phyloP scores from a whole-genome alignment of 305 asterid genomes.

The Fraxinus albicans region DNA sequence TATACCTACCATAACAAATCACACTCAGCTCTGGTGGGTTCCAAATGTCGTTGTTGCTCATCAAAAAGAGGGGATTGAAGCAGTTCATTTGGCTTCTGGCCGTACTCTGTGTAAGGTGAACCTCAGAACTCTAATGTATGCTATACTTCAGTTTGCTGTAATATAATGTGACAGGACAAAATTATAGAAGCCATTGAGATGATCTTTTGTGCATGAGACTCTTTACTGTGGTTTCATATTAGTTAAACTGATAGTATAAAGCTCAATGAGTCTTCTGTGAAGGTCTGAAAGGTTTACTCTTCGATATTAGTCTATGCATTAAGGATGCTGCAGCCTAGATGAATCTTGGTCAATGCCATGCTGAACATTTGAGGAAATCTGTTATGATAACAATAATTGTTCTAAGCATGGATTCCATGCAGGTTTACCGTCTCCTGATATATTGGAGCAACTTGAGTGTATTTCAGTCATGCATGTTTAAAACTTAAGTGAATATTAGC shows the following conservation, averaged over 20 bases:
- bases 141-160: conserved; percentile 7
- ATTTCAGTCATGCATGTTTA: not conserved
- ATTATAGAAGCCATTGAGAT: not conserved
- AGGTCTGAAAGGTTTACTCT: not conserved
- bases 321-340: conserved; percentile 5
- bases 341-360: not conserved
- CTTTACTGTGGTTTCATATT: not conserved
- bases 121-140: conserved; percentile 15
- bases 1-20: conserved; percentile 88
- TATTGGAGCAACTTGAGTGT: conserved; percentile 9
- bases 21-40: conserved; percentile 97
- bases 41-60: conserved; percentile 95
- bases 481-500: not conserved
- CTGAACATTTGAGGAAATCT: conserved; percentile 1
- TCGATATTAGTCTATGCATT: not conserved
- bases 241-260: not conserved
- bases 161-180: conserved; percentile 1
- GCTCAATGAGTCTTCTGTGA: conserved; percentile 4
- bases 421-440: not conserved
- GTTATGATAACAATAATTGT: not conserved
- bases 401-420: not conserved
- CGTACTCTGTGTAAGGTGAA: conserved; percentile 92
- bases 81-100: conserved; percentile 91
- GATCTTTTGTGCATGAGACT: conserved; percentile 18
- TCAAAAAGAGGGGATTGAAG: conserved; percentile 95